These are phyloP conservation scores for Melocanna baccifera DNA, from an alignment of 176 grass and related monocot species.

Conservation along the genomic window DNA sequence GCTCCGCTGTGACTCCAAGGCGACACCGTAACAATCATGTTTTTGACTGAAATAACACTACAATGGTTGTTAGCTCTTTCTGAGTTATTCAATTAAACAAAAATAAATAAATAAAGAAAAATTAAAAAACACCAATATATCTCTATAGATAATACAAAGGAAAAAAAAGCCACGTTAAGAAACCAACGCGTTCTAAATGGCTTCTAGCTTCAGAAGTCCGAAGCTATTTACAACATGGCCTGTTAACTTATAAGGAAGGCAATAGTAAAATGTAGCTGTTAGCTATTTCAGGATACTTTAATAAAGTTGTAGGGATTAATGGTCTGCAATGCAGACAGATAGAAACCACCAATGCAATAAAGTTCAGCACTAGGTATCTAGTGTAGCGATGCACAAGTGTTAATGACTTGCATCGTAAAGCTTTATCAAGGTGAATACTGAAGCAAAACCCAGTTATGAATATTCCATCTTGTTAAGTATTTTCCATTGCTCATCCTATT, in stretches of 20 bases:
- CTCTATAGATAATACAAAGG: no score
- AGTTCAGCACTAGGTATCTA: not conserved
- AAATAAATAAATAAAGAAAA: no score
- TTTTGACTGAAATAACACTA: no score
- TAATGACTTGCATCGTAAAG: not conserved
- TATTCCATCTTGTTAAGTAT: not conserved
- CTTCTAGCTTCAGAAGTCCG: no score
- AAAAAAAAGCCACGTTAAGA: no score
- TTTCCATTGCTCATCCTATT: not conserved
- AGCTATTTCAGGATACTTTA: not conserved
- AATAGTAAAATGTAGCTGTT: not conserved
- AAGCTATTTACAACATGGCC: no score
- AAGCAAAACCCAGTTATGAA: not conserved
- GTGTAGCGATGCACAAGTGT: conserved; percentile 3
- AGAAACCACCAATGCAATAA: not conserved
- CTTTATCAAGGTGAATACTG: not conserved
- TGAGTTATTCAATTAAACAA: no score
- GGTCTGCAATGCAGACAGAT: not conserved
- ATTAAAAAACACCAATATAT: no score
- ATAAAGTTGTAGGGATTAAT: not conserved
- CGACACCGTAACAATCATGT: no score
- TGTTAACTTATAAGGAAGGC: not conserved
- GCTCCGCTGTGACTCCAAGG: no score
- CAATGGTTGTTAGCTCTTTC: no score
- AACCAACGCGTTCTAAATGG: no score